Evolutionary conservation across 169 alveolate genomes (phyloP).

Genomic region (Plasmodium falciparum): DNA sequence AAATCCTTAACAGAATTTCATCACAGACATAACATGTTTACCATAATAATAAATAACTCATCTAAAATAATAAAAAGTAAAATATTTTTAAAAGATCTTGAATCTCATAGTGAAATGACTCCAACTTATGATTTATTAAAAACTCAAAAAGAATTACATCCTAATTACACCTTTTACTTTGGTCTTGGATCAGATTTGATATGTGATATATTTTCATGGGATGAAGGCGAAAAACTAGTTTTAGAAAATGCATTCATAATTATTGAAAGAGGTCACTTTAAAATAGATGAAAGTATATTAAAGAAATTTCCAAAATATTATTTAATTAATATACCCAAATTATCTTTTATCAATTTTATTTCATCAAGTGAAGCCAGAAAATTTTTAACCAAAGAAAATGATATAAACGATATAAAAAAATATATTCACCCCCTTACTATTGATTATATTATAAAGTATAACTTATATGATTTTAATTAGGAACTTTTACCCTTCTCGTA

Average conservation of each 20-base stretch:
- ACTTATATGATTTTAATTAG: slow-evolving; percentile 17
- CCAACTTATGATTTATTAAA: slow-evolving; percentile 68
- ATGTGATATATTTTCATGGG: slow-evolving; percentile 43
- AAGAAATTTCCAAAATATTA: slow-evolving; percentile 50
- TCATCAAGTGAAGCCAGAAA: slow-evolving; percentile 67
- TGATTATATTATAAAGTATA: slow-evolving; percentile 41
- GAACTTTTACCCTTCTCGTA: not conserved
- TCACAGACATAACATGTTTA: slow-evolving; percentile 66
- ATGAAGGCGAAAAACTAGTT: slow-evolving; percentile 57
- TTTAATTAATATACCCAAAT: slow-evolving; percentile 35
- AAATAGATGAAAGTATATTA: slow-evolving; percentile 36
- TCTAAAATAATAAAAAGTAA: slow-evolving; percentile 36
- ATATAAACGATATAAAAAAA: slow-evolving; percentile 53
- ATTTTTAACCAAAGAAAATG: slow-evolving; percentile 19
- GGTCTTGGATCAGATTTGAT: slow-evolving; percentile 49
- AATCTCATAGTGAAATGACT: slow-evolving; percentile 24
- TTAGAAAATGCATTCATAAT: slow-evolving; percentile 55
- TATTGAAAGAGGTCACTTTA: slow-evolving; percentile 60
- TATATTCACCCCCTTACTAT: slow-evolving; percentile 31
- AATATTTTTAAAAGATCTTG: slow-evolving; percentile 65
- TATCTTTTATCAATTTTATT: slow-evolving; percentile 63
- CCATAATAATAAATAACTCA: slow-evolving; percentile 35
- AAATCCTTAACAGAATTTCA: slow-evolving; percentile 25
- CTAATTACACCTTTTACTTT: slow-evolving; percentile 53
- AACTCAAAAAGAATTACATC: slow-evolving; percentile 41